Base-by-base conservation (phyloP, 2,329 filamentous ascomycete genomes). In the Fusarium anthophilum region DNA sequence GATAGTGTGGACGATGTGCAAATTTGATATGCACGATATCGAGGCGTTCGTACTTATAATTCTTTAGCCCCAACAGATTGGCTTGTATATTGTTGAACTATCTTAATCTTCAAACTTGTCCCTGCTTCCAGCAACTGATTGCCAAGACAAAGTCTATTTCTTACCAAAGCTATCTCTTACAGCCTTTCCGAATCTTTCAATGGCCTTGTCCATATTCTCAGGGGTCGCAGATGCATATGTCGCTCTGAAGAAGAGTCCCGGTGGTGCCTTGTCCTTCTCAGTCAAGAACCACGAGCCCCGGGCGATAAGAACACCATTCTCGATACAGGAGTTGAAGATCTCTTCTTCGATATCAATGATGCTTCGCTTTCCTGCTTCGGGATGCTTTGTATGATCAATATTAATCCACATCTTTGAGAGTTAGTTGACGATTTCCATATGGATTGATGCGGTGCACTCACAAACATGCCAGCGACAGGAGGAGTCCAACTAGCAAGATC, bases 381-480 rank as follows among this genome's bases (percentile, higher is more conserved):
- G 93, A 77, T 96, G 93, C 70, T 88, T 87, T 26, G 84, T 86
- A 78, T 90, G 89, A 76, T 94, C 88, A 24, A 96, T 84, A 59
- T 89, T 86, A 66, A 96, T 84, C 94, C 94, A 96, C 80, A 94
- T 87, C 90, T 92, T 53, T 6, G 6, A 43, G 32, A 35, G 57
- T 48, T 26, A 44, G 60, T 38, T 62, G 51, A 17, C 32, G 6
- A 15, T 28, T 14, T 41, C 18, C 48, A 13, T 11, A 18, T 51
- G 53, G 32, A n/a, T 32, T 51, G 20, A n/a, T 32, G 28, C 14
- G 9, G n/a, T 4, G 9, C 28, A 91, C 92, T 87, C 83, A 94
- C 92, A 89, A 99, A 99, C 96, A 99, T 99, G 80, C 96, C 96
- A 2, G 95, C 94, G 65, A 88, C 89, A 1, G 96, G 95, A 2